These are phyloP conservation scores for Schizochytrium sp. DNA, from an alignment of 108 stramenopile species.

Conservation along the genomic window DNA sequence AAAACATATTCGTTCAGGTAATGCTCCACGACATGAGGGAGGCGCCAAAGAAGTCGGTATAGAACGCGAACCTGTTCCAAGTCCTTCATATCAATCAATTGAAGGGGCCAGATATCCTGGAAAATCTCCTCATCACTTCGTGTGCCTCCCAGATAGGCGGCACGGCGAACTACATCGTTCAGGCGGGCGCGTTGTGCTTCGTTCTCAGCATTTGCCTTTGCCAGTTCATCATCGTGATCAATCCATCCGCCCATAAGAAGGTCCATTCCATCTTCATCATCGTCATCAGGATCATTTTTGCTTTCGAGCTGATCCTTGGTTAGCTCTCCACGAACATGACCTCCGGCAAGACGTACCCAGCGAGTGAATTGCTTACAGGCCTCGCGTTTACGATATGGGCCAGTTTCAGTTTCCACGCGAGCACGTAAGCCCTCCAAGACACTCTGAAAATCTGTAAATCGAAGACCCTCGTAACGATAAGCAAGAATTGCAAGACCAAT, in stretches of 20 bases:
- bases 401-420: conserved; percentile 92
- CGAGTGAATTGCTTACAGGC: conserved; percentile 73
- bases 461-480: conserved; percentile 66
- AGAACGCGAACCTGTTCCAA: conserved; percentile 92
- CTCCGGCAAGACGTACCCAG: conserved; percentile 31
- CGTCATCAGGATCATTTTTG: neutral
- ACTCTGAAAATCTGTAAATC: conserved; percentile 67
- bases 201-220: conserved; percentile 7
- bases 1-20: conserved; percentile 94
- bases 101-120: conserved; percentile 98
- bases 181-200: neutral
- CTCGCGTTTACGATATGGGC: conserved; percentile 93
- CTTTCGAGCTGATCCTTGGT: conserved; percentile 40
- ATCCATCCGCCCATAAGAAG: conserved; percentile 1
- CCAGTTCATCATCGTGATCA: neutral
- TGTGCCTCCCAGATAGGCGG: conserved; percentile 54
- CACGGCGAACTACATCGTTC: conserved; percentile 48
- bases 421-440: conserved; percentile 88
- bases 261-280: conserved; percentile 45
- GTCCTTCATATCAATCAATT: conserved; percentile 92
- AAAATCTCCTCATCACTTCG: conserved; percentile 69
- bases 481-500: conserved; percentile 69
- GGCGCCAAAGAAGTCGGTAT: conserved; percentile 80
- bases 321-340: conserved; percentile 20
- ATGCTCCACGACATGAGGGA: conserved; percentile 88